Percentiles rank a stretch among this genome's conserved stretches.
These are phyloP conservation scores for Alnus rubra DNA, from an alignment of 306 rosid genomes.

Conservation along the genomic window DNA sequence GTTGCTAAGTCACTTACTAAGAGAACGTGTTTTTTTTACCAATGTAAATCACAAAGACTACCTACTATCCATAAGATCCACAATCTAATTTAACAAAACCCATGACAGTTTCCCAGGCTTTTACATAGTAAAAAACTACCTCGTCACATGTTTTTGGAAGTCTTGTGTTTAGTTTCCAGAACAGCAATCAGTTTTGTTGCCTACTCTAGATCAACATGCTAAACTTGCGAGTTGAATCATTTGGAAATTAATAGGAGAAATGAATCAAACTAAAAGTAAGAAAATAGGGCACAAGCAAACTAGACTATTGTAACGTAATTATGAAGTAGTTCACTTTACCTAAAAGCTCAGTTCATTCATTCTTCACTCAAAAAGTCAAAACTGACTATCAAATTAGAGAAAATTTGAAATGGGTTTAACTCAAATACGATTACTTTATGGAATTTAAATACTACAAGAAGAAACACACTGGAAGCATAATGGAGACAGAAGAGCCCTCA, in stretches of 20 bases:
- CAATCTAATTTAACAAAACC: neutral
- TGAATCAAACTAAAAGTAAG: neutral
- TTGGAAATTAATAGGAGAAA: neutral
- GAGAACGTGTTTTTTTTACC: neutral
- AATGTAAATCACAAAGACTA: too few species aligned
- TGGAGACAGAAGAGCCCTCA: conserved; percentile 61
- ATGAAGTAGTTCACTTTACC: neutral
- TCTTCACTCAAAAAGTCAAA: neutral
- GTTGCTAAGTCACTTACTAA: neutral
- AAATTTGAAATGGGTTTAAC: neutral
- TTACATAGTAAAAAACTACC: too few species aligned
- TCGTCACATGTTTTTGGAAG: too few species aligned
- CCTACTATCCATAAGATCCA: too few species aligned
- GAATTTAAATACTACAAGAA: neutral
- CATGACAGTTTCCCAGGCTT: too few species aligned
- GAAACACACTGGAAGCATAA: conserved; percentile 82
- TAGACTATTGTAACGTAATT: neutral
- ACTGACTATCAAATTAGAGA: neutral
- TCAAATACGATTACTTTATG: neutral
- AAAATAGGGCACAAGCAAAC: neutral
- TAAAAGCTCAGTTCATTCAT: neutral
- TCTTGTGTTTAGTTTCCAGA: neutral
- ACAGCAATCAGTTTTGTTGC: neutral
- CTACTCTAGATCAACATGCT: neutral
- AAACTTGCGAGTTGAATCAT: neutral